Conservation (phyloP, 2,329 filamentous ascomycete genomes). For the Hypoxylon sp. region DNA sequence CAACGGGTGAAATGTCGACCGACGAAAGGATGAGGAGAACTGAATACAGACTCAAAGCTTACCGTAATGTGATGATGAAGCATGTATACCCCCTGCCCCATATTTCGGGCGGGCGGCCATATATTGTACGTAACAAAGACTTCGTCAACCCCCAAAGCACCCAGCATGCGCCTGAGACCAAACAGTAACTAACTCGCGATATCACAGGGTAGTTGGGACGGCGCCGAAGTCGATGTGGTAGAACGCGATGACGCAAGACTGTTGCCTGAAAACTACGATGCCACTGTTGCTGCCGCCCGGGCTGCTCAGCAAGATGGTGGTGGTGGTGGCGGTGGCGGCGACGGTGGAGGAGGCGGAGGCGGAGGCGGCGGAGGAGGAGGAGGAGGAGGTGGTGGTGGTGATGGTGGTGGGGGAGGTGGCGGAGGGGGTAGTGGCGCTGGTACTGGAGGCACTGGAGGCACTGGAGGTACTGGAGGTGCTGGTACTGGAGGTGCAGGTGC, state of each 20-base stretch:
- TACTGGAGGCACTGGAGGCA: too few relatives aligned
- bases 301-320: not conserved
- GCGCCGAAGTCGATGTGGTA: not conserved
- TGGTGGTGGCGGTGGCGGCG: not conserved
- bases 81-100: not conserved
- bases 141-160: not conserved
- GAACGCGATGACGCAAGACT: not conserved
- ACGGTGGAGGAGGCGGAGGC: too few relatives aligned
- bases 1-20: too few relatives aligned
- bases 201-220: not conserved
- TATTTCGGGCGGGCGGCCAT: too few relatives aligned
- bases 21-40: not conserved
- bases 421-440: too few relatives aligned
- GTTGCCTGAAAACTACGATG: not conserved
- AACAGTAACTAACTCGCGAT: not conserved
- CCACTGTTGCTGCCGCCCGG: not conserved
- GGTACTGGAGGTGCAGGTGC: too few relatives aligned
- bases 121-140: not conserved
- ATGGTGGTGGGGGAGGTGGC: not conserved
- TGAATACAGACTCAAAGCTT: not conserved
- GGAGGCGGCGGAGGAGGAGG: too few relatives aligned
- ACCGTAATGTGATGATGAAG: not conserved
- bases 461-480: too few relatives aligned
- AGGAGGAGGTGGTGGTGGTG: too few relatives aligned
- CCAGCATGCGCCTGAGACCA: not conserved